Conservation (phyloP, 495 filamentous ascomycete species). For the Penicillium canescens region DNA sequence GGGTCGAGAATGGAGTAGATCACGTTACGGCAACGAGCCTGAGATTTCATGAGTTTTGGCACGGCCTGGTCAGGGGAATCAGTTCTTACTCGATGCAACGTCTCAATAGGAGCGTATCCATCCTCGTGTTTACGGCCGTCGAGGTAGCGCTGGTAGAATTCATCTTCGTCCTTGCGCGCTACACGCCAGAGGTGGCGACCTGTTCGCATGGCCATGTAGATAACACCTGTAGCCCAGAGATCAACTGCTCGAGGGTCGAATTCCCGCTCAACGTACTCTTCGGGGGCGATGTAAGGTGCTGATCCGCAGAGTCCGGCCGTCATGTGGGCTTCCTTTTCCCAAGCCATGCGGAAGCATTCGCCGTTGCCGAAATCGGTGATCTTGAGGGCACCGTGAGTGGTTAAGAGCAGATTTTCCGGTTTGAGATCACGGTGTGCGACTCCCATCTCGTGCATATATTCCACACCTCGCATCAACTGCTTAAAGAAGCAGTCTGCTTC, state of each 20-base stretch:
- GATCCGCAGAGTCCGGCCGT: constrained; percentile 94
- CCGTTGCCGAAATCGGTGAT: constrained; percentile 99
- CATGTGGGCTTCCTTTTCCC: constrained; percentile 98
- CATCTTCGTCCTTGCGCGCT: constrained; percentile 92
- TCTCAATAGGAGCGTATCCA: constrained; percentile 95
- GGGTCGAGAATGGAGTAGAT: constrained; percentile 98
- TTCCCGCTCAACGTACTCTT: constrained; percentile 92
- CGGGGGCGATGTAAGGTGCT: constrained; percentile 95
- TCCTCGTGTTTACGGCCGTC: constrained; percentile 90
- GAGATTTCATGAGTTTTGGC: constrained; percentile 36
- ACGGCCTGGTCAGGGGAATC: constrained; percentile 2
- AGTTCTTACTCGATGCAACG: constrained; percentile 82
- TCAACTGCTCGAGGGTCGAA: constrained; percentile 97
- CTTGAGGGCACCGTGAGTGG: constrained; percentile 90
- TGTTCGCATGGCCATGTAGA: constrained; percentile 99
- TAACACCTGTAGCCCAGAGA: constrained; percentile 96
- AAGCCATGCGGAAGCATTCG: constrained; percentile 99
- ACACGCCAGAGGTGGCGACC: constrained; percentile 95
- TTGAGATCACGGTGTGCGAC: constrained; percentile 97
- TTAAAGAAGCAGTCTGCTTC: constrained; percentile 99
- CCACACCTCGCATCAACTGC: constrained; percentile 98
- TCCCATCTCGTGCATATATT: constrained; percentile 99
- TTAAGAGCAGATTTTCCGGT: constrained; percentile 94
- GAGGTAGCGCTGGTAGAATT: constrained; percentile 92
- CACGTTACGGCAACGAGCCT: constrained; percentile 97